Conservation (phyloP, 225 moss, liverwort and hornwort species). For the Antitrichia curtipendula region DNA sequence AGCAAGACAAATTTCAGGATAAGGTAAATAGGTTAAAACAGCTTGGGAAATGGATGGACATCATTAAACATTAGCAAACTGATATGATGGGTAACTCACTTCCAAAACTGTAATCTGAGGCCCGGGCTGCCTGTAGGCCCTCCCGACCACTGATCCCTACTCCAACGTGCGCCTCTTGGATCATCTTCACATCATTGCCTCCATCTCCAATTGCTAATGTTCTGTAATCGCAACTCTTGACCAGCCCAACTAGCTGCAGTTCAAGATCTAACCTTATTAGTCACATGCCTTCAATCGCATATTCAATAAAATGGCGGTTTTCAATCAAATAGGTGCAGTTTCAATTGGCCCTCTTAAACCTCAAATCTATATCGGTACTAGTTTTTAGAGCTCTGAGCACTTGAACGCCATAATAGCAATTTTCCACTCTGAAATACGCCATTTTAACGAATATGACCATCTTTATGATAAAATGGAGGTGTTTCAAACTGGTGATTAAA, state of each 20-base stretch:
- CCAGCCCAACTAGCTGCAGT: constrained; percentile 78
- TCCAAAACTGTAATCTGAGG: constrained; percentile 93
- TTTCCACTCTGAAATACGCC: neutral
- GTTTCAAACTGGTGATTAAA: neutral
- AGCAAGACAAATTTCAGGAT: neutral
- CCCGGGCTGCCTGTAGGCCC: constrained; percentile 92
- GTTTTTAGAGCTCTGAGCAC: neutral
- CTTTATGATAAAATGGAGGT: neutral
- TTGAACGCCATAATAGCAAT: neutral
- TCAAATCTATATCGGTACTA: neutral
- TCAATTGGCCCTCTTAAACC: neutral
- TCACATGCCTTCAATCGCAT: neutral
- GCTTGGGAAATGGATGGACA: neutral
- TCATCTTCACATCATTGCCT: constrained; percentile 99
- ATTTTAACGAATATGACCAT: neutral
- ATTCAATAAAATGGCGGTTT: neutral
- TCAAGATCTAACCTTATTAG: neutral
- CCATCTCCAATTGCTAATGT: constrained; percentile 98
- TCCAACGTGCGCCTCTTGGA: constrained; percentile 95
- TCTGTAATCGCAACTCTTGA: constrained; percentile 88
- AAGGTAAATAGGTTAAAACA: neutral
- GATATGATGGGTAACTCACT: constrained; percentile 28
- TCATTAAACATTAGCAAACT: neutral
- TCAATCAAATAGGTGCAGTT: neutral
- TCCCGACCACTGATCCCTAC: constrained; percentile 98